Base-by-base conservation (phyloP, 1,284 basidiomycete species). In the Microbotryum silenes-acaulis region DNA sequence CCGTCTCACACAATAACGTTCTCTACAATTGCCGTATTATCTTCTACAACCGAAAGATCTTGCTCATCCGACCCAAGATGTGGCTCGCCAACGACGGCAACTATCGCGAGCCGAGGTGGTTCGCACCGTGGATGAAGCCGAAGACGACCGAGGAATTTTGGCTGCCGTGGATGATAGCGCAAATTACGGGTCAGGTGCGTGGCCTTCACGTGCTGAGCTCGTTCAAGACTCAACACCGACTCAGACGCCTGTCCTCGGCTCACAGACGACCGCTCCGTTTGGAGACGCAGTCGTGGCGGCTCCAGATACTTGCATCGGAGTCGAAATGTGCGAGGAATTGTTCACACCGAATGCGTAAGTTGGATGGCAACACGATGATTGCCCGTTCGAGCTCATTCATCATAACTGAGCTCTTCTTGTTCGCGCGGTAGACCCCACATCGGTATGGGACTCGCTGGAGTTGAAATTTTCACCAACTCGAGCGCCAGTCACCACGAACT, bases 1-100 rank as follows among this genome's bases (percentile, higher is more conserved):
- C 96, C 1, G 82, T 97, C 54, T 82, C 86, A 5, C 96, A 97
- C 80, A 96, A 97, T 80, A 96, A 94, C 71, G 91, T 91, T 56
- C 91, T 89, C 64, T 98, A 97, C 79, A 98, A 98, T 74, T 97
- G 92, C 75, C 85, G 96, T 21, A 80, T 97, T 44, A 86, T 97
- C 72, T 83, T 94, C 47, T 81, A 91, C 73, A 81, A 94, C 75
- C 81, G 84, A 53, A 83, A 90, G 76, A 91, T 98, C 67, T 76
- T 97, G 1, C 82, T 96, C 69, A 97, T 98, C 70, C 84, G 96
- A 14, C 96, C 94, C 0, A 98, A 98, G 78, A 93, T 98, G 91
- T 98, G 94, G 94, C 81, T 98, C 63, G 94, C 94, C 3, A 98
- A 98, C 73, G 92, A 97, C 71, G 94, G 94, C 12, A 97, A 98